Percentiles rank a stretch among this genome's conserved stretches.
phyloP scores from a whole-genome alignment of 495 filamentous ascomycete species.

The Talaromyces nanjingensis region DNA sequence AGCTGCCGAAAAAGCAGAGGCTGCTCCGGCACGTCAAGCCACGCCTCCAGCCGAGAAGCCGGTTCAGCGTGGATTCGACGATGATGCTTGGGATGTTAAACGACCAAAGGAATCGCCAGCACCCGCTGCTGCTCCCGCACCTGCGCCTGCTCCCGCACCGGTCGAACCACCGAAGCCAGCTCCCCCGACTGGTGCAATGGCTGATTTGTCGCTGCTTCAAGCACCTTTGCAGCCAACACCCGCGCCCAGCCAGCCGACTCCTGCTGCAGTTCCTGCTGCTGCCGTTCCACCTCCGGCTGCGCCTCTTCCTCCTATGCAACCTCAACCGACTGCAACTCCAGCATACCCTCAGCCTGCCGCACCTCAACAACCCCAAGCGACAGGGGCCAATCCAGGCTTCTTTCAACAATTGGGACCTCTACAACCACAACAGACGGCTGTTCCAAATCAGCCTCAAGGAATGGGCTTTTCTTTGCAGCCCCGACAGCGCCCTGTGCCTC shows the following conservation, averaged over 20 bases:
- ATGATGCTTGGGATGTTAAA: conserved; percentile 97
- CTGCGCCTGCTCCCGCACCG: conserved; percentile 28
- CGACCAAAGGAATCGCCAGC: conserved; percentile 58
- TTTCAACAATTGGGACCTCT: conserved; percentile 43
- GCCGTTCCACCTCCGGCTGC: conserved; percentile 24
- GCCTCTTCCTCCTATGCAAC: conserved; percentile 26
- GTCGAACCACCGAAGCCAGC: conserved; percentile 33
- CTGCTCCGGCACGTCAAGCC: conserved; percentile 30
- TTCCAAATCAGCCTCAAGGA: conserved; percentile 13
- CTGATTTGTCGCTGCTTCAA: conserved; percentile 70
- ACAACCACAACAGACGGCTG: conserved; percentile 17
- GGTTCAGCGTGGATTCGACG: conserved; percentile 68
- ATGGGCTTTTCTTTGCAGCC: conserved; percentile 35
- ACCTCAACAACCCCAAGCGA: conserved; percentile 46
- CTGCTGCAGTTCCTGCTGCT: conserved; percentile 25
- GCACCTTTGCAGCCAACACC: conserved; percentile 70
- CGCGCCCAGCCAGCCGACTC: conserved; percentile 38
- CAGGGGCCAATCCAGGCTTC: conserved; percentile 43
- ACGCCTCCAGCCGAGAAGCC: conserved; percentile 48
- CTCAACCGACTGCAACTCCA: conserved; percentile 37
- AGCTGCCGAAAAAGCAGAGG: conserved; percentile 25
- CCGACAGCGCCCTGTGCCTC: conserved; percentile 68
- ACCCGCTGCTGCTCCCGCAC: conserved; percentile 24
- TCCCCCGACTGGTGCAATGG: conserved; percentile 63
- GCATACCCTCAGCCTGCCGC: conserved; percentile 29